Base-by-base conservation (phyloP, 331 rosid species). In the Quercus phellos region DNA sequence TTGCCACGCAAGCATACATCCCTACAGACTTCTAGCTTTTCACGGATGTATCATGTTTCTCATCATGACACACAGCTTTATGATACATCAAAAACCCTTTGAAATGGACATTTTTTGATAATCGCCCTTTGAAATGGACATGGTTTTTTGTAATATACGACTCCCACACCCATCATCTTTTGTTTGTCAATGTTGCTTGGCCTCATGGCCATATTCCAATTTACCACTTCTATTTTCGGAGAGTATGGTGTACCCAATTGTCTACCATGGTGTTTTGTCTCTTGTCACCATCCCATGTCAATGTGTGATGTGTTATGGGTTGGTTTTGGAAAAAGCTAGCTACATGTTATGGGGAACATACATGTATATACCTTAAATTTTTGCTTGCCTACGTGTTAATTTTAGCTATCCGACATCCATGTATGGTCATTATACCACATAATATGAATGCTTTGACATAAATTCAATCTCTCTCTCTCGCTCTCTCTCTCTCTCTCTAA, bases 391-490 rank as follows among this genome's bases (percentile, higher is more conserved):
- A 46, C 68, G 35, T 46, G 77, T 74, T 27, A 38, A 19, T 59
- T 29, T 59, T 59, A 16, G 30, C 34, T 59, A 63, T 77, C 81
- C 78, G 77, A 83, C 83, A 70, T 73, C 46, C 43, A 75, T 72
- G 72, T n/a, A 60, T 79, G 75, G 68, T 51, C 38, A 38, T 38
- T 38, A 38, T 38, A 8, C 46, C 46, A 38, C 12, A 9, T 38
- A 38, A 8, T 38, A 38, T 38, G 46, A 38, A 38, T 38, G 46
- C 46, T 38, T 38, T 38, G 13, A 55, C 13, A 1, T 7, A 7
- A 56, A 9, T 8, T 38, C 46, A 6, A 35, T 38, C 46, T 0
- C 46, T 38, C 3, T 38, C 38, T 34, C 38, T 34, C 38, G 5
- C 34, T 30, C 34, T 30, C 34, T 30, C 34, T 30, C 38, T 34